Conservation (phyloP, 2,329 filamentous ascomycete genomes). For the Allantophomopsis lycopodina region DNA sequence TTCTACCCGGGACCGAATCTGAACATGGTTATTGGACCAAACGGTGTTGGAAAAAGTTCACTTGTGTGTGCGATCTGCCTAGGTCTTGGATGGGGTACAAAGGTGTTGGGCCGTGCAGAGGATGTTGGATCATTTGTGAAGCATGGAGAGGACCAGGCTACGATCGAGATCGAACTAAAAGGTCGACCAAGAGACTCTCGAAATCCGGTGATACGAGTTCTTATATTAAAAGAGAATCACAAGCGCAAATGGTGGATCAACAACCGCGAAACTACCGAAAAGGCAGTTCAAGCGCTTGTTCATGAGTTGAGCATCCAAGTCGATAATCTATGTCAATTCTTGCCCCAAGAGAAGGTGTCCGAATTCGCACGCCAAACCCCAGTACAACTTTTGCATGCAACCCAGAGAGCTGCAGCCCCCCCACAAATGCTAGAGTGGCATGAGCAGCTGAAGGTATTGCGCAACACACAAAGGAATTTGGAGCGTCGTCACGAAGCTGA, state of each 20-base stretch:
- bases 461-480: conserved; percentile 53
- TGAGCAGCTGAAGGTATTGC: conserved; percentile 54
- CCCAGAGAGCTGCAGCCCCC: conserved; percentile 76
- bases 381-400: conserved; percentile 70
- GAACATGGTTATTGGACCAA: conserved; percentile 99
- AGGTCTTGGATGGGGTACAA: conserved; percentile 72
- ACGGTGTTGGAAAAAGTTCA: conserved; percentile 95
- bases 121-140: conserved; percentile 86
- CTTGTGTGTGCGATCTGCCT: conserved; percentile 94
- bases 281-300: conserved; percentile 53
- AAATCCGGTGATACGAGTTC: conserved; percentile 64
- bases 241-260: conserved; percentile 69
- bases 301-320: conserved; percentile 76
- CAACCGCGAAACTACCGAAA: conserved; percentile 45
- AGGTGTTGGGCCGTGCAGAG: conserved; percentile 74
- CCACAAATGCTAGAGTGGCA: conserved; percentile 72
- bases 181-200: conserved; percentile 38
- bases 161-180: conserved; percentile 83
- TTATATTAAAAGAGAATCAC: conserved; percentile 73
- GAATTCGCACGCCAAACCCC: conserved; percentile 81
- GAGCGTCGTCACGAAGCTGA: conserved; percentile 43
- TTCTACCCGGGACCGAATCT: conserved; percentile 84
- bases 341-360: conserved; percentile 90
- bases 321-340: conserved; percentile 93
- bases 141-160: conserved; percentile 63